Evolutionary conservation across 2,329 filamentous ascomycete species (phyloP), one percentile per base, ranked within the genome.

Genomic region (Calycina herbarum): DNA sequence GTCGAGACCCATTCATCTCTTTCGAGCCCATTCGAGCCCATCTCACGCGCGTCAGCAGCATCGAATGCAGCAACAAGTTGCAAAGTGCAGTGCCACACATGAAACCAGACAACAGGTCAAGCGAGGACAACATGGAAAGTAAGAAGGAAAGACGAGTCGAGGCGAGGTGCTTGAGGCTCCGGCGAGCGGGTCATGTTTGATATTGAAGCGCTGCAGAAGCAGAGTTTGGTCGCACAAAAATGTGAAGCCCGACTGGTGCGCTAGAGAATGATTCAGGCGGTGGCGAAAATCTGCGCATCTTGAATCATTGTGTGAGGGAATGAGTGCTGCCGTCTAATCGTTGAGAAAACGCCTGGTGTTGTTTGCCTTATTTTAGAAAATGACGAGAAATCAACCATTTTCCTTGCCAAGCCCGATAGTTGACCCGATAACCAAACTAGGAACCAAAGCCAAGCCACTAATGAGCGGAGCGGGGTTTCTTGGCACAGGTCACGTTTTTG

Each of bases 151-250:
- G 48, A 51, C 7, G n/a, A 51, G 48, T 51, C 20, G 48, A 51
- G 48, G 20, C 20, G 48, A 51, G n/a, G 48, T 51, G 48, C 48
- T 51, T 51, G 48, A 51, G 48, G 48, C 48, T 51, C 48, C 48
- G 48, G 48, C 20, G 48, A 5, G 24, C n/a, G 48, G 48, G 48
- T 51, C n/a, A 51, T 24, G 48, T 20, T 24, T 20, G 48, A 51
- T 51, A 51, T 51, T 51, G 48, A 27, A 6, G 2, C 48, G 6
- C 48, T 27, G 48, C 20, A 24, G 20, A 20, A 5, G 45, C 17
- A 51, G 45, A 51, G 45, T n/a, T 51, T 51, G 45, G 48, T 51
- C 20, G 20, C 20, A 51, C 48, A 51, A 51, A 24, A 27, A 51
- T 51, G 24, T 51, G n/a, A 51, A 51, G 48, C 20, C 48, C 20